Percentiles rank a stretch among this genome's conserved stretches.
phyloP scores from a whole-genome alignment of 495 filamentous ascomycete genomes.

The Hyaloscypha bicolor region DNA sequence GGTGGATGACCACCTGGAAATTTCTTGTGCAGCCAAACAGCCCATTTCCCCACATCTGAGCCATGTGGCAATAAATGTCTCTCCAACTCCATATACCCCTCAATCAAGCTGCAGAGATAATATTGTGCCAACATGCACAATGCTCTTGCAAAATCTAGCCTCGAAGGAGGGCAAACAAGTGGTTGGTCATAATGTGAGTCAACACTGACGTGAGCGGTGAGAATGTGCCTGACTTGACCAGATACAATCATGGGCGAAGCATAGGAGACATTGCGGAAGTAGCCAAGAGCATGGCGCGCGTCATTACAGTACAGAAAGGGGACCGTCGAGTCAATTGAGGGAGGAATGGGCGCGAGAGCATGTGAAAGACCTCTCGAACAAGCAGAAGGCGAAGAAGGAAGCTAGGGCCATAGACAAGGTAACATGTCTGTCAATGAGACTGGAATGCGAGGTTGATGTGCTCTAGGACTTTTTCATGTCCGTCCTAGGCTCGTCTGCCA shows the following conservation, averaged over 20 bases:
- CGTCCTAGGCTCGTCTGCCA: constrained; percentile 79
- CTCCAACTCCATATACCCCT: constrained; percentile 2
- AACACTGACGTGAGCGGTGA: constrained; percentile 17
- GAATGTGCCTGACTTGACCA: constrained; percentile 50
- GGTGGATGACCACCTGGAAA: not conserved
- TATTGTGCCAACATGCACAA: constrained; percentile 31
- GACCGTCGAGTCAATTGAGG: constrained; percentile 22
- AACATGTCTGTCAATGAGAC: not conserved
- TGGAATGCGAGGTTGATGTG: not conserved
- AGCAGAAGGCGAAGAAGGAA: constrained; percentile 32
- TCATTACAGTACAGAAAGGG: constrained; percentile 21
- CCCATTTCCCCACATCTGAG: constrained; percentile 11
- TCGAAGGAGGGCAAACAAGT: constrained; percentile 31
- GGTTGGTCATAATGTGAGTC: constrained; percentile 34
- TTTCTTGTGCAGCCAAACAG: not conserved
- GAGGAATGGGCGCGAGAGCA: constrained; percentile 29
- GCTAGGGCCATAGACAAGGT: constrained; percentile 32
- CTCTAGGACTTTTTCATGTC: constrained; percentile 79
- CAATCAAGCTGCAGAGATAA: constrained; percentile 16
- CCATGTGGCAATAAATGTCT: not conserved
- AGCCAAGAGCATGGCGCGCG: not conserved
- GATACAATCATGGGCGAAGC: constrained; percentile 21
- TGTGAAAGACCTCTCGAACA: constrained; percentile 30
- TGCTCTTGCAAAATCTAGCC: constrained; percentile 31
- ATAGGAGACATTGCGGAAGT: constrained; percentile 3